A percentile compares a stretch with the other conserved stretches of the same genome.
Conservation (phyloP, 1,139 yeast species). For the Schwanniomyces etchellsii region DNA sequence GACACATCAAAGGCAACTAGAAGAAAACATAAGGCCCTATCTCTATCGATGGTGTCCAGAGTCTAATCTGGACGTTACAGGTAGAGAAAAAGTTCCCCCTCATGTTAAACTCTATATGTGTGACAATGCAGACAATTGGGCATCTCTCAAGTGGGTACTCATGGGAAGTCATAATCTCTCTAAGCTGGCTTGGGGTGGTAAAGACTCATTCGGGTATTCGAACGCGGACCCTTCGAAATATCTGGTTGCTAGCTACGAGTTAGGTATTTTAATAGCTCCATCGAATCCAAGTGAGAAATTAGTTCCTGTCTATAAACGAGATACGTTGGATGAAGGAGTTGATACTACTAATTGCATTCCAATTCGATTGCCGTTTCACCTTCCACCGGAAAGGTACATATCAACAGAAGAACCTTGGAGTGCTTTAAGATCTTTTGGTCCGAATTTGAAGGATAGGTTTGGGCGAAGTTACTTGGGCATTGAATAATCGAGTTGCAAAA, state of each 20-base stretch:
- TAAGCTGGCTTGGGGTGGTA: slow-evolving; percentile 68
- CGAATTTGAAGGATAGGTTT: neutral
- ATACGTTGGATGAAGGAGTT: slow-evolving; percentile 14
- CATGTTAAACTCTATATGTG: slow-evolving; percentile 37
- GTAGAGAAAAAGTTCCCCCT: slow-evolving; percentile 32
- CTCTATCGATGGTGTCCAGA: slow-evolving; percentile 30
- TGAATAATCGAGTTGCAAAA: no score
- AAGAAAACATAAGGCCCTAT: slow-evolving; percentile 31
- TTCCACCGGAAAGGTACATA: slow-evolving; percentile 42
- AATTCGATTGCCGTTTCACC: slow-evolving; percentile 47
- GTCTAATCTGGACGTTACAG: slow-evolving; percentile 13
- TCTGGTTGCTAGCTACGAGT: slow-evolving; percentile 44
- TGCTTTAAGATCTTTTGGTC: slow-evolving; percentile 6
- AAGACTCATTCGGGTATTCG: slow-evolving; percentile 13
- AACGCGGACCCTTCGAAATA: slow-evolving; percentile 15
- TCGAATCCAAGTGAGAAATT: slow-evolving; percentile 13
- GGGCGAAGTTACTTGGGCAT: no score
- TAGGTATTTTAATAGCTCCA: slow-evolving; percentile 46
- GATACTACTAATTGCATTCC: slow-evolving; percentile 17
- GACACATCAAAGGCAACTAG: slow-evolving; percentile 20
- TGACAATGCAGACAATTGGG: slow-evolving; percentile 45
- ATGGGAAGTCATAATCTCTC: slow-evolving; percentile 64
- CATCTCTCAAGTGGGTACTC: slow-evolving; percentile 53
- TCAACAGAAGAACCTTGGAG: slow-evolving; percentile 49
- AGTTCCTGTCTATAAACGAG: slow-evolving; percentile 37